Evolutionary conservation across 768 basidiomycete species (phyloP).

Genomic region (Tulasnella sp.): DNA sequence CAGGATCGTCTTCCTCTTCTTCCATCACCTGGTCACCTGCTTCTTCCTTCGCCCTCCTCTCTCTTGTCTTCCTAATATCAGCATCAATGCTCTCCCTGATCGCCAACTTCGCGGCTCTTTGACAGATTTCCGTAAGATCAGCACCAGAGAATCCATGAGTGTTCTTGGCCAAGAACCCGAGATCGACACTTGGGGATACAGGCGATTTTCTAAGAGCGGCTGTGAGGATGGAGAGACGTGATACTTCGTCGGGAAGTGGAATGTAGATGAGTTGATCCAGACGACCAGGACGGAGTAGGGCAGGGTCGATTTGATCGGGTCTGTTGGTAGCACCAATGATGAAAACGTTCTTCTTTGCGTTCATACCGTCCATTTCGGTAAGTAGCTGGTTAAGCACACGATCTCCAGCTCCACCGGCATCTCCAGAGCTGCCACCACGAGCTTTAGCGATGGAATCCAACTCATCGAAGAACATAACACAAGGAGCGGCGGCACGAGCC

Average conservation of each 20-base stretch:
- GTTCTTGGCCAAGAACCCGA: conserved; percentile 73
- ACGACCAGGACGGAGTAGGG: conserved; percentile 91
- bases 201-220: conserved; percentile 90
- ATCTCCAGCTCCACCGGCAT: conserved; percentile 93
- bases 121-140: conserved; percentile 98
- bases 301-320: conserved; percentile 90
- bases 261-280: conserved; percentile 99
- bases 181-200: conserved; percentile 66
- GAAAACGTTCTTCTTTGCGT: conserved; percentile 97
- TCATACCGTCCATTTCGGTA: conserved; percentile 99
- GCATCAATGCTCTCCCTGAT: conserved; percentile 91
- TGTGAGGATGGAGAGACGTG: conserved; percentile 80
- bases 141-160: conserved; percentile 99
- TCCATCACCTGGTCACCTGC: conserved; percentile 47
- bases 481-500: conserved; percentile 96
- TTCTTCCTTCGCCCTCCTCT: conserved; percentile 70
- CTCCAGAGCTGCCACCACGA: conserved; percentile 73
- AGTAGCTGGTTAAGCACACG: conserved; percentile 95
- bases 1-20: conserved; percentile 77
- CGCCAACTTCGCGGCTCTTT: conserved; percentile 91
- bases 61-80: conserved; percentile 69
- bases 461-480: conserved; percentile 99
- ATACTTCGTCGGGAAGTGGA: conserved; percentile 88
- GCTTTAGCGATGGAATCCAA: conserved; percentile 98
- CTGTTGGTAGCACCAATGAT: conserved; percentile 96